Percentiles rank a stretch among this genome's conserved stretches.
Conservation (phyloP, 371 early-diverging fungal genomes). For the Parasitella parasitica region DNA sequence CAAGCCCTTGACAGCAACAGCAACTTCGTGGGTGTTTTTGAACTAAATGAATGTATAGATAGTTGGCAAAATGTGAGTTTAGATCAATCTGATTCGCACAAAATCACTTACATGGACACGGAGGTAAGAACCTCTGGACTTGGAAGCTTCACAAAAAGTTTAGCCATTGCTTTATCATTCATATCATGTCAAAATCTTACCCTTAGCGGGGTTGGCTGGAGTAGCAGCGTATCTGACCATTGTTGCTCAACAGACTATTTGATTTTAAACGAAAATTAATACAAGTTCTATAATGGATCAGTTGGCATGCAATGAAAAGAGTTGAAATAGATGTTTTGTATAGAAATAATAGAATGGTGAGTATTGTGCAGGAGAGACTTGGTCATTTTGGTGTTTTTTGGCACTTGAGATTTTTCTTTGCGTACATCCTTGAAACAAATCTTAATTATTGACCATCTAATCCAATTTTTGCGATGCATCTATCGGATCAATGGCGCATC, state of each 20-base stretch:
- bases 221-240: slow-evolving; percentile 66
- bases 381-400: background rate
- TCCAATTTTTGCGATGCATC: background rate
- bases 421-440: background rate
- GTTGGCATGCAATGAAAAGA: background rate
- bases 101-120: slow-evolving; percentile 83
- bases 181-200: slow-evolving; percentile 28
- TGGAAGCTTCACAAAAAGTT: slow-evolving; percentile 67
- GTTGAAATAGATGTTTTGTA: background rate
- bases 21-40: slow-evolving; percentile 99
- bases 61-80: background rate
- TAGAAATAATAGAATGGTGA: background rate
- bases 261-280: background rate
- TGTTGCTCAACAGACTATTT: slow-evolving; percentile 21
- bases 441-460: background rate
- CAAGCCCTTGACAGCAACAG: slow-evolving; percentile 93
- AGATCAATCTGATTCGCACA: background rate
- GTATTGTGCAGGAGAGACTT: background rate
- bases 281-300: background rate
- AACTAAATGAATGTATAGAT: slow-evolving; percentile 36
- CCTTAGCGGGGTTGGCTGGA: slow-evolving; percentile 55
- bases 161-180: background rate
- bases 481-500: background rate
- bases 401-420: background rate
- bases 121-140: slow-evolving; percentile 95